Evolutionary conservation across 768 basidiomycete genomes (phyloP), one percentile per base, ranked within the genome.

Genomic region (Lactifluus echinatus): DNA sequence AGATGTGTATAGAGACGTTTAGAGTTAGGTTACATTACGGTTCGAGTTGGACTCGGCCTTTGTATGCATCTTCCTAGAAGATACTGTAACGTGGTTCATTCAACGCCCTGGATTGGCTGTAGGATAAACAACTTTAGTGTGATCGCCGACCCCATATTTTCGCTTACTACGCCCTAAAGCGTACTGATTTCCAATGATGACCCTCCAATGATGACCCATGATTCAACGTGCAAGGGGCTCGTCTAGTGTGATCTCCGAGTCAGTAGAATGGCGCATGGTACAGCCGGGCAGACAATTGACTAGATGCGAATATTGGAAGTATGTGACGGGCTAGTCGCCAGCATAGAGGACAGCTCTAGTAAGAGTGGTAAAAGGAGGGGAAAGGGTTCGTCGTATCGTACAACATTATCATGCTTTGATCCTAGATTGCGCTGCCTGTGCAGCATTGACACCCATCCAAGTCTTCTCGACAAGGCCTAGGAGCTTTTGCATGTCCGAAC

Each of bases 381-480:
- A 15, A 17, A 40, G 4, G 19, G 23, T 29, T 43, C n/a, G 10
- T 23, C 31, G n/a, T 53, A 36, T 36, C 33, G 24, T 59, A 49
- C 46, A 26, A 36, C 8, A 15, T 14, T 15, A 10, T 65, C 69
- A 76, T 64, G 73, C 73, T 61, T 77, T 79, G 60, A 74, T 73
- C 58, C 83, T 76, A 49, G 87, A 82, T 63, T 89, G 87, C 21
- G 89, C 89, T 46, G 90, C 89, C 68, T 89, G 81, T 11, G 90
- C 89, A 33, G 90, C 89, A 63, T 92, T 92, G 80, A 93, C 85
- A 36, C 87, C 87, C 90, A 93, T 93, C 90, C 94, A 96, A n/a
- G 92, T 93, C 81, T 97, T 97, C 75, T 99, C 96, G 14, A 93
- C 89, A 40, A 96, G 72, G 17, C 87, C 81, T 59, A 99, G 76